Evolutionary conservation across 2,329 filamentous ascomycete species (phyloP), one percentile per base, ranked within the genome.

Genomic region (Fusarium avenaceum): DNA sequence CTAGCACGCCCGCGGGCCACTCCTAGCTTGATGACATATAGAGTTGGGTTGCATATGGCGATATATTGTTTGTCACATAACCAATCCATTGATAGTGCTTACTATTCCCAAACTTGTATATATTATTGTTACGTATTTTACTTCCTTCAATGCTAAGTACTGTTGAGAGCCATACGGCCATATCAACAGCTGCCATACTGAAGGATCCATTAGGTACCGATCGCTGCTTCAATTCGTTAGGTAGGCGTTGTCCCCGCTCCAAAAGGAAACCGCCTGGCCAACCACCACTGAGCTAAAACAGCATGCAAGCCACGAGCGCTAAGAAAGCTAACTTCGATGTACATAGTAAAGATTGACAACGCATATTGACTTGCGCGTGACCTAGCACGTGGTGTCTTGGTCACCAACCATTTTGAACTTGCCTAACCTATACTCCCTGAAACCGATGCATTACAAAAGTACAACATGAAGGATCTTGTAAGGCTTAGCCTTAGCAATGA

Each of bases 1-100:
- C 63, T 54, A 54, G 51, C 52, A 57, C 44, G 54, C 26, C 39
- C 49, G 28, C 48, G 50, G 42, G 45, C 33, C 45, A 57, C 57
- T 62, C 22, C 24, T 58, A 33, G 40, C 48, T 51, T 40, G 11
- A 11, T 28, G 26, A 45, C 33, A 7, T 47, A 26, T 28, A 49
- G 46, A 58, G 40, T 44, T 26, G 38, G 26, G 32, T 40, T 39
- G 33, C 55, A 46, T 54, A 46, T 20, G 22, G 26, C 24, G 15
- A 55, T 19, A 33, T 43, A 46, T 47, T 51, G 35, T n/a, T 20
- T 20, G 28, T 33, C 32, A 45, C 33, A 50, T 47, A 35, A 22
- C 35, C 24, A 35, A 22, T 40, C 24, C 26, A 22, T 22, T 35
- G 22, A 11, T 26, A 42, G 19, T 32, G 28, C 9, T 20, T 40